These are phyloP conservation scores for thale cress (Arabidopsis thaliana) DNA, from an alignment of 345 rosid species.

Conservation along the genomic window TAIR10.1 NC_003076.8:24341501-24342000, in stretches of 20 bases:
- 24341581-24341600: constrained; percentile 1
- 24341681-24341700: constrained; percentile 99
- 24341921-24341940: constrained; percentile 48
- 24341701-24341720: constrained; percentile 69
- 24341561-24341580: constrained; percentile 1
- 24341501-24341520: constrained; percentile 80
- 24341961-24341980: constrained; percentile 1
- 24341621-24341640: constrained; percentile 38
- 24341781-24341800: constrained; percentile 23
- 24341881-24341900: constrained; percentile 95
- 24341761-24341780: constrained; percentile 1
- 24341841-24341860: constrained; percentile 91
- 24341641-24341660: constrained; percentile 96
- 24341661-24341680: constrained; percentile 99
- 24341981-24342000: background rate
- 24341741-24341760: background rate
- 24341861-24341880: constrained; percentile 81
- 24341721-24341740: constrained; percentile 1
- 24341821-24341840: constrained; percentile 97
- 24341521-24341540: constrained; percentile 99
- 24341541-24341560: constrained; percentile 79
- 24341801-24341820: constrained; percentile 89
- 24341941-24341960: background rate
- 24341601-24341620: constrained; percentile 15
- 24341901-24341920: constrained; percentile 97